These are phyloP conservation scores for Nidularia pulvinata DNA, from an alignment of 768 basidiomycete genomes.

Conservation along the genomic window DNA sequence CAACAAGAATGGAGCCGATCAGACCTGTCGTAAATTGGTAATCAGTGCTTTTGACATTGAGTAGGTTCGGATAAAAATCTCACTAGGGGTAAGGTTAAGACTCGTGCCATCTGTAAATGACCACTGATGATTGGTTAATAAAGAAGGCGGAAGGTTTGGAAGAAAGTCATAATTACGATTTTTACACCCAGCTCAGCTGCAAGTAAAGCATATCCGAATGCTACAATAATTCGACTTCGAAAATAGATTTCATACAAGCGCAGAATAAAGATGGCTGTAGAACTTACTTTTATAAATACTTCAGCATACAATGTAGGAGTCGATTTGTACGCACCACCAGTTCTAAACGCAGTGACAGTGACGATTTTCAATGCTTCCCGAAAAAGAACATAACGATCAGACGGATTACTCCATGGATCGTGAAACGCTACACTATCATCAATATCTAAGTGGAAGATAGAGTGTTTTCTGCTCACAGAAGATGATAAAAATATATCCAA, in stretches of 20 bases:
- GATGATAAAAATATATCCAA: constrained; percentile 31
- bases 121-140: constrained; percentile 23
- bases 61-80: not conserved
- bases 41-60: not conserved
- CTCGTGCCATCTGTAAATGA: constrained; percentile 31
- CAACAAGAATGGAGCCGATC: constrained; percentile 33
- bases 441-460: not conserved
- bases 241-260: constrained; percentile 27
- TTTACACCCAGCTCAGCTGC: constrained; percentile 23
- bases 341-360: constrained; percentile 23
- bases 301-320: not conserved
- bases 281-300: not conserved
- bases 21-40: constrained; percentile 16
- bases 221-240: constrained; percentile 11
- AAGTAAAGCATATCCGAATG: constrained; percentile 15
- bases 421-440: constrained; percentile 21
- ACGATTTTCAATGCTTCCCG: constrained; percentile 31
- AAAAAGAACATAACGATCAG: constrained; percentile 27
- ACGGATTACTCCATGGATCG: constrained; percentile 26
- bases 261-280: constrained; percentile 23
- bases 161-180: constrained; percentile 19
- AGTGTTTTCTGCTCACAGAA: constrained; percentile 19
- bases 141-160: not conserved
- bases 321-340: constrained; percentile 21
- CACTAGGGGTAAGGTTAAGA: constrained; percentile 25